Percentiles rank a stretch among this genome's conserved stretches.
Conservation (phyloP, 192 early-diverging fungal genomes). For the Coemansia umbellata region DNA sequence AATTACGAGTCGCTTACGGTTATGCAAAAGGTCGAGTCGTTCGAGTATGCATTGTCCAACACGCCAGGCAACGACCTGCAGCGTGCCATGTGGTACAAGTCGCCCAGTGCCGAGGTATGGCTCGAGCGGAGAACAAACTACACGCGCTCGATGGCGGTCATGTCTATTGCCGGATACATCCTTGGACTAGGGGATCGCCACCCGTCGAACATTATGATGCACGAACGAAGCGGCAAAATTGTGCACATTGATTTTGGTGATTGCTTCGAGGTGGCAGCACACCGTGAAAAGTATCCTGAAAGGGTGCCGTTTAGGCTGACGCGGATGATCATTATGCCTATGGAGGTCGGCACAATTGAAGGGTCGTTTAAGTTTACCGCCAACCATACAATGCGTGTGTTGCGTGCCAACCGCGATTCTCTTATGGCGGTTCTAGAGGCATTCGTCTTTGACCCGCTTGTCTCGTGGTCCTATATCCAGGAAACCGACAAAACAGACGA, state of each 20-base stretch:
- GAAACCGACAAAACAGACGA: neutral
- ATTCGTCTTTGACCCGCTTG: slow-evolving; percentile 91
- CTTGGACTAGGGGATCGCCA: slow-evolving; percentile 96
- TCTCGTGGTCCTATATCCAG: slow-evolving; percentile 24
- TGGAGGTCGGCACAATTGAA: slow-evolving; percentile 96
- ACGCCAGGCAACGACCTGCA: slow-evolving; percentile 96
- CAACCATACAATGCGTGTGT: slow-evolving; percentile 93
- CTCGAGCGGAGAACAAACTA: slow-evolving; percentile 97
- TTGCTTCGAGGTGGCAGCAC: slow-evolving; percentile 97
- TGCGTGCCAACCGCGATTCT: slow-evolving; percentile 94
- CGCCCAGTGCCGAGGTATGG: slow-evolving; percentile 95
- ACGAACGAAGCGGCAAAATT: slow-evolving; percentile 89
- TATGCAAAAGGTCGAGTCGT: slow-evolving; percentile 95
- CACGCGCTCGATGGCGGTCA: slow-evolving; percentile 90
- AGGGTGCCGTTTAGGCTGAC: slow-evolving; percentile 98
- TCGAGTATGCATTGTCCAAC: slow-evolving; percentile 88
- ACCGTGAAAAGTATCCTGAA: slow-evolving; percentile 96
- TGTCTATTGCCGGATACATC: slow-evolving; percentile 99
- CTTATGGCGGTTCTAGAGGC: slow-evolving; percentile 99
- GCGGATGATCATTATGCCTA: slow-evolving; percentile 94
- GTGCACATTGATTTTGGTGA: slow-evolving; percentile 99
- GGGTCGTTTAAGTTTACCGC: slow-evolving; percentile 95
- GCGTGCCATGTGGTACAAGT: slow-evolving; percentile 94
- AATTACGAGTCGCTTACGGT: slow-evolving; percentile 89
- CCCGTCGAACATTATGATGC: slow-evolving; percentile 96